These are phyloP conservation scores for Fusarium sp. DNA, from an alignment of 2,329 filamentous ascomycete genomes.

Conservation along the genomic window DNA sequence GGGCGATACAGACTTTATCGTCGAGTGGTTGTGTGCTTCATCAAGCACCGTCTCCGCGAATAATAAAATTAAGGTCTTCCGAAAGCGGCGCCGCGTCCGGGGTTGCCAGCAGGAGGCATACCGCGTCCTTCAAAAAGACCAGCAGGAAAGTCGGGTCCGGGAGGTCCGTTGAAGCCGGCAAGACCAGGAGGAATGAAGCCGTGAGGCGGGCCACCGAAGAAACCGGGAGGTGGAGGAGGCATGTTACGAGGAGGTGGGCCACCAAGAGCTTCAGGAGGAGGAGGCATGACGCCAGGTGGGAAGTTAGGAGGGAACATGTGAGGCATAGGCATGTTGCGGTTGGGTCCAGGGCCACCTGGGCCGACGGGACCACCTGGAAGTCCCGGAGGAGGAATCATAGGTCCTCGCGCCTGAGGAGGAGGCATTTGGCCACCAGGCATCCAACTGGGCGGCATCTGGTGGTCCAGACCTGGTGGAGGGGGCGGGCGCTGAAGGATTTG, in stretches of 20 bases:
- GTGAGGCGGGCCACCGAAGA: constrained; percentile 64
- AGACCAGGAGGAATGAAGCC: constrained; percentile 69
- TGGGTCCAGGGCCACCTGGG: constrained; percentile 46
- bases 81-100: constrained; percentile 52
- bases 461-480: constrained; percentile 70
- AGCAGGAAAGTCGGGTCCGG: constrained; percentile 60
- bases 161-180: constrained; percentile 67
- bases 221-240: constrained; percentile 69
- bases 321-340: constrained; percentile 63
- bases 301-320: constrained; percentile 74
- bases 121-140: constrained; percentile 67
- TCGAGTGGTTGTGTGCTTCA: constrained; percentile 1
- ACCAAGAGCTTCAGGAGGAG: constrained; percentile 63
- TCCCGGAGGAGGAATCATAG: constrained; percentile 73
- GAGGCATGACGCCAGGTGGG: constrained; percentile 61
- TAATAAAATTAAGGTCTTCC: constrained; percentile 47
- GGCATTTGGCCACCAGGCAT: constrained; percentile 62
- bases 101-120: constrained; percentile 63
- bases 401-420: constrained; percentile 57
- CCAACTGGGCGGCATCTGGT: constrained; percentile 69
- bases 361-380: constrained; percentile 52
- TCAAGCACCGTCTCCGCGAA: constrained; percentile 6
- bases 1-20: constrained; percentile 16
- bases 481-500: constrained; percentile 75
- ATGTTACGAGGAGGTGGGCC: constrained; percentile 67